phyloP scores from a whole-genome alignment of 495 filamentous ascomycete genomes.

The Aspergillus cavernicola region DNA sequence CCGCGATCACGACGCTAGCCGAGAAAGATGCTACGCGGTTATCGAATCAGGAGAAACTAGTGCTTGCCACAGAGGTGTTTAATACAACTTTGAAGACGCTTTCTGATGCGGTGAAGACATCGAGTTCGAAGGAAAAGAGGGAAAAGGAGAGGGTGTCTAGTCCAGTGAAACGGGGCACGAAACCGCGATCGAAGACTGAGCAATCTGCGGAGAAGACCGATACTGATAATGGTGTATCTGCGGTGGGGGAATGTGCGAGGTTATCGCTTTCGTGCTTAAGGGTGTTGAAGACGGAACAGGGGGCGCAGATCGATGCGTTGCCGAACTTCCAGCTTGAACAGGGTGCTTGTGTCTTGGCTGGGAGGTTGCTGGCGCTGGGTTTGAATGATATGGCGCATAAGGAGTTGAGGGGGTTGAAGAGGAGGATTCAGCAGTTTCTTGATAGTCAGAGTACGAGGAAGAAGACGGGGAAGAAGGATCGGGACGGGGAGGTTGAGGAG shows the following conservation, averaged over 20 bases:
- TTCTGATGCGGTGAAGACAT: constrained; percentile 62
- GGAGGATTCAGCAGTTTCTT: constrained; percentile 49
- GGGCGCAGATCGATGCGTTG: constrained; percentile 47
- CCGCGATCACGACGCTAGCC: constrained; percentile 25
- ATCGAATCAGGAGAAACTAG: constrained; percentile 57
- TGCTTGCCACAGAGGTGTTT: constrained; percentile 77
- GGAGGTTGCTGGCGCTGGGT: constrained; percentile 67
- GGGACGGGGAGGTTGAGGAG: constrained; percentile 28
- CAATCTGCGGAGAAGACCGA: constrained; percentile 13
- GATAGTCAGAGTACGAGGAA: constrained; percentile 22
- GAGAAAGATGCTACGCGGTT: constrained; percentile 40
- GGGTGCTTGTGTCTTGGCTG: constrained; percentile 73
- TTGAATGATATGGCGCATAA: constrained; percentile 72
- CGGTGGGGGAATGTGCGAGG: constrained; percentile 70
- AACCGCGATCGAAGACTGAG: constrained; percentile 21
- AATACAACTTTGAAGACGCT: constrained; percentile 73
- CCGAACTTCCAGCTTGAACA: constrained; percentile 76
- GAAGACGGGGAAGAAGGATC: constrained; percentile 19
- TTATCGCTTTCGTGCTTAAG: constrained; percentile 69
- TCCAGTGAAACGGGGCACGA: constrained; percentile 49
- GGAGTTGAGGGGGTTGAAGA: constrained; percentile 68
- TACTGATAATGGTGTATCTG: constrained; percentile 29
- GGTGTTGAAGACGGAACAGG: constrained; percentile 46
- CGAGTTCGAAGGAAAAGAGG: constrained; percentile 19
- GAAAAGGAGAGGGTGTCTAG: constrained; percentile 50